phyloP scores from a whole-genome alignment of 2,329 filamentous ascomycete species.

The Lachnellula willkommii region DNA sequence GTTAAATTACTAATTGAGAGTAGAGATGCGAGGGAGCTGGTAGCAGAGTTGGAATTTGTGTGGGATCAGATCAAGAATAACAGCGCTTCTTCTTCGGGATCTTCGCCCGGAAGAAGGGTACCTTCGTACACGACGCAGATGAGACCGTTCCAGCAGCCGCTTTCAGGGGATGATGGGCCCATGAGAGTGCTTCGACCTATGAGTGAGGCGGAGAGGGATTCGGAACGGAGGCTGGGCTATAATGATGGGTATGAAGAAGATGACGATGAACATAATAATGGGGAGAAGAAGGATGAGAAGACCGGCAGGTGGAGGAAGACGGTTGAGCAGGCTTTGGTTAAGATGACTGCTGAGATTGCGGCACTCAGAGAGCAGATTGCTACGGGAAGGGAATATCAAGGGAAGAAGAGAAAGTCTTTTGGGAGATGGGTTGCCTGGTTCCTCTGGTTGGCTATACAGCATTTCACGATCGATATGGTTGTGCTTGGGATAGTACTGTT shows the following conservation, averaged over 20 bases:
- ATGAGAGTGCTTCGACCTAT: conserved; percentile 77
- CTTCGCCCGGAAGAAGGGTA: conserved; percentile 44
- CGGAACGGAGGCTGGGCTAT: conserved; percentile 36
- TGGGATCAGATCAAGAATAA: conserved; percentile 98
- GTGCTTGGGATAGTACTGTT: conserved; percentile 61
- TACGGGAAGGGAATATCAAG: conserved; percentile 64
- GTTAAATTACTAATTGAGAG: background rate
- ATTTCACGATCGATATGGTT: conserved; percentile 66
- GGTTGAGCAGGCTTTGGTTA: conserved; percentile 79
- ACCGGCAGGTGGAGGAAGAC: conserved; percentile 68
- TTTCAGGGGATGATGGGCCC: conserved; percentile 47
- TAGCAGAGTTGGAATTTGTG: conserved; percentile 94
- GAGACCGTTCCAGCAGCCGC: conserved; percentile 41
- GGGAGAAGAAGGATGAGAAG: conserved; percentile 36
- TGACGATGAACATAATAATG: conserved; percentile 37
- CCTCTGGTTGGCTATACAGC: conserved; percentile 64
- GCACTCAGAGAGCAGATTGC: conserved; percentile 88
- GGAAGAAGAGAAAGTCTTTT: conserved; percentile 58
- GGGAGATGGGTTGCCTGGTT: conserved; percentile 67
- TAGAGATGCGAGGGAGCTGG: conserved; percentile 78
- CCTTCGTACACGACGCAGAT: conserved; percentile 28
- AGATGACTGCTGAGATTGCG: conserved; percentile 87
- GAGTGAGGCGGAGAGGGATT: conserved; percentile 61
- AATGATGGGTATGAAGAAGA: conserved; percentile 40
- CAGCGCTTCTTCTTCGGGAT: conserved; percentile 57